phyloP scores from a whole-genome alignment of 257 asterid species.

The Gentiana macrophylla region DNA sequence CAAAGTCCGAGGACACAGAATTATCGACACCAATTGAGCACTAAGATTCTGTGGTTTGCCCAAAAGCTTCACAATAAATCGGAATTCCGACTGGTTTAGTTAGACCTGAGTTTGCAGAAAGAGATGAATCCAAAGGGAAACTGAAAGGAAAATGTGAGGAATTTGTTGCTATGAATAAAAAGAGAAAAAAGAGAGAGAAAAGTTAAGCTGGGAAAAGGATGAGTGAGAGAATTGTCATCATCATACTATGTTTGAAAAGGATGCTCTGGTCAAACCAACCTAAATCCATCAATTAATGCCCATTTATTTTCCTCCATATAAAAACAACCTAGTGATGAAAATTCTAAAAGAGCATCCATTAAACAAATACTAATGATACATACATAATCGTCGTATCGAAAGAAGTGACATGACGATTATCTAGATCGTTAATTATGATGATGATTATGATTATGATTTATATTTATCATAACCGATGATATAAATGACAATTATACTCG shows the following conservation, averaged over 20 bases:
- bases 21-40: constrained; percentile 14
- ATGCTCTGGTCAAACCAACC: constrained; percentile 56
- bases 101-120: constrained; percentile 1
- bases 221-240: constrained; percentile 5
- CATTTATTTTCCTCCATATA: no score
- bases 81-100: constrained; percentile 1
- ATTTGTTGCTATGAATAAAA: constrained; percentile 21
- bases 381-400: no score
- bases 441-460: no score
- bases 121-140: background rate
- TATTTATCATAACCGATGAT: no score
- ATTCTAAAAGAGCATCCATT: no score
- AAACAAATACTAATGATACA: no score
- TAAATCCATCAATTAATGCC: constrained; percentile 13
- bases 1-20: constrained; percentile 22
- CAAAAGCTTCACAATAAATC: constrained; percentile 9
- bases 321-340: no score
- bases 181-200: constrained; percentile 36
- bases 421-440: no score
- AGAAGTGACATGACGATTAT: no score
- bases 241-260: constrained; percentile 5
- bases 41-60: constrained; percentile 21
- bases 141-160: background rate
- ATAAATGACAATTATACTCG: no score
- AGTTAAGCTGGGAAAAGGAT: constrained; percentile 10